Base-by-base conservation (phyloP, 805 yeast genomes). In the Wickerhamiella brachini region DNA sequence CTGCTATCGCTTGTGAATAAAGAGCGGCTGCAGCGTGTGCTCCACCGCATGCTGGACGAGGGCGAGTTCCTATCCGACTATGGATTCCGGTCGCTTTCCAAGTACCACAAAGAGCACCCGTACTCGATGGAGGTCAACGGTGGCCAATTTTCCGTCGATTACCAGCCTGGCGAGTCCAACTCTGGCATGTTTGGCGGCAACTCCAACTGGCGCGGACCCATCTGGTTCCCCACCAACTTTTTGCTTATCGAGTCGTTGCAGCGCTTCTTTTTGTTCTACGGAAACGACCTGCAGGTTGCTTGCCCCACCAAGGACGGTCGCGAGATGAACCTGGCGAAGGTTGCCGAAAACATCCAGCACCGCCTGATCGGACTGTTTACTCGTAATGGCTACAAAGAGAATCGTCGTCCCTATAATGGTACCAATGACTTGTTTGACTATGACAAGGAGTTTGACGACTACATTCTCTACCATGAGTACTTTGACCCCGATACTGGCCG, bases 181-280 rank as follows among this genome's bases (percentile, higher is more conserved):
- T 82, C 94, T 5, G 95, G 95, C 5, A 77, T 89, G 78, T 88
- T 88, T 74, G 97, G 97, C 48, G 97, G 97, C 53, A 88, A 88
- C 65, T 87, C 95, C 21, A 88, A 88, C 68, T 88, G 97, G 97
- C 76, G 97, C 66, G 97, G 97, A 2, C 96, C 97, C 15, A 87
- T 88, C 58, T 88, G 97, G 97, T 87, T 88, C 73, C 95, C 97
- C 20, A 85, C 85, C 12, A 88, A 83, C 61, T 88, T 88, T 66
- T 70, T 88, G 54, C 70, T 88, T 41, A 85, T 88, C 52, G 97
- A 88, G 69, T 79, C 95, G 0, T 71, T 88, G 59, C 93, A 88
- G 67, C 74, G 95, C 59, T 86, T 86, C 66, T 86, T 81, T 65
- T 71, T 88, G 61, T 88, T 87, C 71, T 88, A 87, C 65, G 97